These are phyloP conservation scores for Plasmodium reichenowi DNA, from an alignment of 169 alveolate genomes.

Conservation along the genomic window DNA sequence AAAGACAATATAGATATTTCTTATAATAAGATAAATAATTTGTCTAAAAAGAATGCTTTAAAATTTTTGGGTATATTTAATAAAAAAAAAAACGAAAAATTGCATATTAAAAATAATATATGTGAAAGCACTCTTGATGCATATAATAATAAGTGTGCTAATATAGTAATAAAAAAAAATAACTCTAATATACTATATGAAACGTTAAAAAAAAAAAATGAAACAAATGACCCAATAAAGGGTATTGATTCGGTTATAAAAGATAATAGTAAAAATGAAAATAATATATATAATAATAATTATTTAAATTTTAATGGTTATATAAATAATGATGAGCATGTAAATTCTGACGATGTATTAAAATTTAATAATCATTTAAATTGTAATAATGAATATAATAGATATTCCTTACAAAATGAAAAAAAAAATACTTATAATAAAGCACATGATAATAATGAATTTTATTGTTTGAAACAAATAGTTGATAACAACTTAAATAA, in stretches of 20 bases:
- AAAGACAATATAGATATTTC: conserved; percentile 5
- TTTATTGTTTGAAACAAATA: conserved; percentile 67
- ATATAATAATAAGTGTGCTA: not conserved
- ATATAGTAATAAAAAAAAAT: not conserved
- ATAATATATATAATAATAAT: not conserved
- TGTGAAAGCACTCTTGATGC: conserved; percentile 30
- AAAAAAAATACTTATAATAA: not conserved
- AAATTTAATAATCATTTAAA: not conserved
- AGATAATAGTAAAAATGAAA: not conserved
- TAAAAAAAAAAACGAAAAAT: conserved; percentile 21
- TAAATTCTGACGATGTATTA: not conserved
- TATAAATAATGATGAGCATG: not conserved
- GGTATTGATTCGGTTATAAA: not conserved
- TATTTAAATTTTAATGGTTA: not conserved
- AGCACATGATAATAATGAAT: not conserved
- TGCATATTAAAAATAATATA: not conserved
- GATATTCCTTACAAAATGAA: not conserved
- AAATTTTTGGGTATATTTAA: conserved; percentile 59
- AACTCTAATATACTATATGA: no score
- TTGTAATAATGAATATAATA: not conserved
- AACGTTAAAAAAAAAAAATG: not conserved
- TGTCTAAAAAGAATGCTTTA: conserved; percentile 58
- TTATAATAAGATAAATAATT: conserved; percentile 20
- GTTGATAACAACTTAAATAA: conserved; percentile 66
- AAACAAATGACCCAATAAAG: conserved; percentile 1